Percentiles rank a stretch among this genome's conserved stretches.
These are phyloP conservation scores for Phialophora expanda DNA, from an alignment of 2,329 filamentous ascomycete species.

Conservation along the genomic window DNA sequence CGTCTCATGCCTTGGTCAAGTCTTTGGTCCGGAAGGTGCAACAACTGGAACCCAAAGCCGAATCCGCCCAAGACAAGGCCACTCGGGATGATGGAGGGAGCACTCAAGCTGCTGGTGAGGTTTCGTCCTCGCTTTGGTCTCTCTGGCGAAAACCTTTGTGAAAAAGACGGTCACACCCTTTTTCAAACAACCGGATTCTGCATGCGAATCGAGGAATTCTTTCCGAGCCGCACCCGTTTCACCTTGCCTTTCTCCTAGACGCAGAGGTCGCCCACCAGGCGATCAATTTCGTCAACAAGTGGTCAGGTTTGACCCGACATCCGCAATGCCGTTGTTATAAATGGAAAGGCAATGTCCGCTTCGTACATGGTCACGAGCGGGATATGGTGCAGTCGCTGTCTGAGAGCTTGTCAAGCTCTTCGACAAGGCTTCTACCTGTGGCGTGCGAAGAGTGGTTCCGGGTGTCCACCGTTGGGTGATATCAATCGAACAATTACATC, in stretches of 20 bases:
- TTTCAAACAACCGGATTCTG: neutral
- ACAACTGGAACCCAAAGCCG: constrained; percentile 10
- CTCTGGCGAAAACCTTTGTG: constrained; percentile 10
- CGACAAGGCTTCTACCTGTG: neutral
- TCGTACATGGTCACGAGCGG: neutral
- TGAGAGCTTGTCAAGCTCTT: neutral
- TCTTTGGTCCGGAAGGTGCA: constrained; percentile 18
- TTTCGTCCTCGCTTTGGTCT: constrained; percentile 15
- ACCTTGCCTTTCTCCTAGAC: neutral
- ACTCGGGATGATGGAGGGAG: neutral
- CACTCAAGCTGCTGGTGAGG: neutral
- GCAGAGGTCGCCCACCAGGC: neutral
- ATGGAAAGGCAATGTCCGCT: neutral
- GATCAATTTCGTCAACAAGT: neutral
- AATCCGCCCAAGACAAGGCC: neutral
- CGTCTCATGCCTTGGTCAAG: constrained; percentile 19
- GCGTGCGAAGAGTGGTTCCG: neutral
- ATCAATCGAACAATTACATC: neutral
- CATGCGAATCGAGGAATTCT: neutral
- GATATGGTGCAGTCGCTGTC: no score
- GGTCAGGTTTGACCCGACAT: neutral
- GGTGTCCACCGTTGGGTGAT: no score
- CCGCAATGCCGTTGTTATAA: neutral
- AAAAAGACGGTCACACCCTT: neutral
- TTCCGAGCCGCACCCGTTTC: neutral